A percentile compares a stretch with the other conserved stretches of the same genome.
These are phyloP conservation scores for Viridothelium virens DNA, from an alignment of 495 filamentous ascomycete species.

Conservation along the genomic window DNA sequence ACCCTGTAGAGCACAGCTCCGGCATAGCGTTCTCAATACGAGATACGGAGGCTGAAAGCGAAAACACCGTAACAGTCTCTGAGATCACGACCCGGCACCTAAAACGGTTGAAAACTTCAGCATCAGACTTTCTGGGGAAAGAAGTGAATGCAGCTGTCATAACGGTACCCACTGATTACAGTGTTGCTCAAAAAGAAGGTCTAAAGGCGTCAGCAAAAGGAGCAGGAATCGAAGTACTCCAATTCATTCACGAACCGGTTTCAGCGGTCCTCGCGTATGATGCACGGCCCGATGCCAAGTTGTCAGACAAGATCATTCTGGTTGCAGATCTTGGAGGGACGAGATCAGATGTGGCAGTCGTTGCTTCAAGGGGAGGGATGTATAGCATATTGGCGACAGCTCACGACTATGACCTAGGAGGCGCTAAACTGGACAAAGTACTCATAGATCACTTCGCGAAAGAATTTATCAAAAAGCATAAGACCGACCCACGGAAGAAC, in stretches of 20 bases:
- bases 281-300: slow-evolving; percentile 57
- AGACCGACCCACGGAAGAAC: slow-evolving; percentile 76
- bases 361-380: slow-evolving; percentile 87
- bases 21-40: slow-evolving; percentile 68
- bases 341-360: slow-evolving; percentile 81
- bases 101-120: slow-evolving; percentile 69
- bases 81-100: slow-evolving; percentile 86
- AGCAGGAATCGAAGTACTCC: slow-evolving; percentile 81
- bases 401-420: slow-evolving; percentile 89
- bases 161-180: slow-evolving; percentile 88
- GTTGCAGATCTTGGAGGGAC: slow-evolving; percentile 92
- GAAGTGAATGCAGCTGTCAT: slow-evolving; percentile 87
- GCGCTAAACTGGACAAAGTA: slow-evolving; percentile 73
- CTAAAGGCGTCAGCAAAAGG: slow-evolving; percentile 67
- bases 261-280: slow-evolving; percentile 89
- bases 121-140: slow-evolving; percentile 85
- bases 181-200: slow-evolving; percentile 73
- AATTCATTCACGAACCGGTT: slow-evolving; percentile 89
- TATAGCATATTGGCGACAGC: slow-evolving; percentile 90
- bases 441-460: slow-evolving; percentile 95
- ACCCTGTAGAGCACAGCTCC: slow-evolving; percentile 63
- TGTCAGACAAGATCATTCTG: slow-evolving; percentile 75
- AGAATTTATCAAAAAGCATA: slow-evolving; percentile 94
- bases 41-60: slow-evolving; percentile 61
- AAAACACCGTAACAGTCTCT: slow-evolving; percentile 66